Evolutionary conservation across 768 basidiomycete genomes (phyloP), one percentile per base, ranked within the genome.

Genomic region (Russula sp.): DNA sequence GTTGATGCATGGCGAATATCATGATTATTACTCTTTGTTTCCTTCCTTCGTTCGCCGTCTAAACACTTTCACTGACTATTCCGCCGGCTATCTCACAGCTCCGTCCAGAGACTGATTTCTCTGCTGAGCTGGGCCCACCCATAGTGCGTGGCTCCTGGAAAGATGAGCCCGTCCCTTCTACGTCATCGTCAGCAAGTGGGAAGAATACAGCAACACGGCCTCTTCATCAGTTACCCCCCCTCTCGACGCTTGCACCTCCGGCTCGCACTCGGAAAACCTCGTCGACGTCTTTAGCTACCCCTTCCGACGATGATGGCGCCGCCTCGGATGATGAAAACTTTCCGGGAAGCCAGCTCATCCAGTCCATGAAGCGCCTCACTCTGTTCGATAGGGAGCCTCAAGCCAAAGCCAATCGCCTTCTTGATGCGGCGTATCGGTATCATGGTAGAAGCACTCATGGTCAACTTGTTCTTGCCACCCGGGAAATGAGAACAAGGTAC

Each of bases 141-240:
- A 74, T 89, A 9, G 40, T 82, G 51, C 82, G 86, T 42, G 86
- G 79, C 66, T 87, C 86, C 5, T 89, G 88, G 88, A 87, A 73
- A 68, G 61, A 70, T 35, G 66, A 67, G 32, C 75, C 76, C 32
- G 31, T 8, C 32, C 2, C 3, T 14, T 50, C 63, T 22, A 2
- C 35, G 11, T 34, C 66, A n/a, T 10, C 55, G 39, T 37, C 62
- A n/a, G 3, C 54, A 52, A 32, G 4, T 49, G 58, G 56, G 13
- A 55, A 59, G n/a, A 66, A 48, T 35, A 16, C 20, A 14, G 18
- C 65, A 11, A 13, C 59, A 20, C 35, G 39, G 8, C n/a, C 58
- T 37, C 51, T 55, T 45, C 52, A 53, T 18, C 64, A 54, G 6
- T 58, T 31, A 18, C 57, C 62, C 18, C 18, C 48, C 27, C 58